These are phyloP conservation scores for Agaricales sp. DNA, from an alignment of 1,284 basidiomycete species.

Conservation along the genomic window DNA sequence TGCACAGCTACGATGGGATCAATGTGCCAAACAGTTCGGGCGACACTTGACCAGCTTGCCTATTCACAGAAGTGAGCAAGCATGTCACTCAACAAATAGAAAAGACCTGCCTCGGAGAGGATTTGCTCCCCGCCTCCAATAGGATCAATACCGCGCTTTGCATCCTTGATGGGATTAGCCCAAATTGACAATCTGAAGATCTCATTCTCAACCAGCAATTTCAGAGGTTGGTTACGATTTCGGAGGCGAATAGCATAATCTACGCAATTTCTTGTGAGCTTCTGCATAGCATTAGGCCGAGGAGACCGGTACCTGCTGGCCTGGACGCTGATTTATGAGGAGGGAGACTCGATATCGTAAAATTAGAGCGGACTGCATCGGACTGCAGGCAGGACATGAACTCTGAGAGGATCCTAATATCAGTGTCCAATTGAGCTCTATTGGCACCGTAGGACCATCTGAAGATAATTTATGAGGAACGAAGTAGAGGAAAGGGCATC, in stretches of 20 bases:
- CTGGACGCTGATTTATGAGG: slow-evolving; percentile 36
- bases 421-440: slow-evolving; percentile 81
- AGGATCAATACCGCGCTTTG: slow-evolving; percentile 56
- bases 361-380: slow-evolving; percentile 59
- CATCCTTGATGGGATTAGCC: slow-evolving; percentile 80
- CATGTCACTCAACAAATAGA: background rate
- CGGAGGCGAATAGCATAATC: slow-evolving; percentile 52
- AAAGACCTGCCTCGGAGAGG: slow-evolving; percentile 42
- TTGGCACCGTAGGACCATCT: slow-evolving; percentile 96
- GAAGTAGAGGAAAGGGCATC: background rate
- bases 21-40: slow-evolving; percentile 76
- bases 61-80: slow-evolving; percentile 22
- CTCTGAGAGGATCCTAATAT: slow-evolving; percentile 81
- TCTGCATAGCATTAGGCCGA: slow-evolving; percentile 2
- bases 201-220: slow-evolving; percentile 86
- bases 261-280: slow-evolving; percentile 16
- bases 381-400: slow-evolving; percentile 70
- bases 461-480: slow-evolving; percentile 5
- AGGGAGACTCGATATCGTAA: slow-evolving; percentile 63
- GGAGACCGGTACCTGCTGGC: slow-evolving; percentile 29
- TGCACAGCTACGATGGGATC: slow-evolving; percentile 78
- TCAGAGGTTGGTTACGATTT: slow-evolving; percentile 63
- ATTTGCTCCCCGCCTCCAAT: slow-evolving; percentile 45
- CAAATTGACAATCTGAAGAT: slow-evolving; percentile 82
- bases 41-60: slow-evolving; percentile 58